Base-by-base conservation (phyloP, 1,284 basidiomycete species). In the Inonotus obliquus region DNA sequence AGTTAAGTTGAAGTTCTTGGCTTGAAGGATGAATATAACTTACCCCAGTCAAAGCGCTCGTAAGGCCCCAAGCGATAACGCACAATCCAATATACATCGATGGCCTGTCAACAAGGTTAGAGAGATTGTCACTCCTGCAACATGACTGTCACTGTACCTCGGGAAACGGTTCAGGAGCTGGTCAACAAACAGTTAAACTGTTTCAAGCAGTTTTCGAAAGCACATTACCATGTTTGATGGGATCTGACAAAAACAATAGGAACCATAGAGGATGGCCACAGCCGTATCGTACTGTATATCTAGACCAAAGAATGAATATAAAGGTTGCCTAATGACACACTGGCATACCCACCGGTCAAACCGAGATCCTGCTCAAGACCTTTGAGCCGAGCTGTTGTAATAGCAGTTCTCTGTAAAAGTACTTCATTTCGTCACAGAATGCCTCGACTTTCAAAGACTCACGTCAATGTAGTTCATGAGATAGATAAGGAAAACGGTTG, bases 391-490 rank as follows among this genome's bases (percentile, higher is more conserved):
- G 86, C 86, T 7, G 84, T 76, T 0, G 82, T 81, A 10, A 88
- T 74, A 0, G 82, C 84, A 27, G 78, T 81, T 17, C 85, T 78
- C 85, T 88, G 59, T 44, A n/a, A 44, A n/a, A 44, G 41, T 4
- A n/a, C 6, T n/a, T 11, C 57, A 1, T 14, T 6, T 56, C 25
- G 19, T 32, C 55, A 56, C 35, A 14, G n/a, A 48, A 52, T 4
- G 9, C 5, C 35, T 44, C 41, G 21, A 17, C 38, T 32, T 17
- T 44, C 19, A 21, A 7, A 17, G 2, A 44, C 79, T 60, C 63
- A 86, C 85, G 67, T 86, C 84, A 57, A 87, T 85, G 66, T 85
- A 87, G 66, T 88, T 88, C 81, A 87, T 81, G 61, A 88, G 76
- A 66, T 78, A 87, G 59, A 88, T 83, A 35, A 85, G 44, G 39